Evolutionary conservation across 352 stramenopile species (phyloP).

Genomic region (Phytophthora nicotianae): DNA sequence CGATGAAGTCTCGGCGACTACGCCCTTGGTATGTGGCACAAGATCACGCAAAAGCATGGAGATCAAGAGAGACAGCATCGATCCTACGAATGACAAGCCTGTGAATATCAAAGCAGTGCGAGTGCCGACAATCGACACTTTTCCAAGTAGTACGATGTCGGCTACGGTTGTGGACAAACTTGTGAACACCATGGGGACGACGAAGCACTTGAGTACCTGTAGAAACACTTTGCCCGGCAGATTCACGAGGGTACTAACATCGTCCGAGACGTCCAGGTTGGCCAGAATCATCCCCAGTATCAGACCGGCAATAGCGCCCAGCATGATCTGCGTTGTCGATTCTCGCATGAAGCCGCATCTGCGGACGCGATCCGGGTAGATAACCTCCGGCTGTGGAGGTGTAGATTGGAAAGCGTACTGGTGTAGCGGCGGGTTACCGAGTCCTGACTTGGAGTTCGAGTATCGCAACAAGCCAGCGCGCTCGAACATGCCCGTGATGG

Average conservation of each 20-base stretch:
- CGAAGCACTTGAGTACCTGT: constrained; percentile 55
- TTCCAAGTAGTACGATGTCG: constrained; percentile 70
- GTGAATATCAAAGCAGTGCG: constrained; percentile 61
- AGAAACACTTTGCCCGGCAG: constrained; percentile 54
- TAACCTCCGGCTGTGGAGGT: constrained; percentile 17
- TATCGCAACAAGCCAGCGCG: constrained; percentile 18
- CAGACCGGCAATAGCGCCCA: constrained; percentile 43
- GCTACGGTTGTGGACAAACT: constrained; percentile 63
- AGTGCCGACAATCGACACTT: constrained; percentile 62
- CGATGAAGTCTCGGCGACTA: constrained; percentile 14
- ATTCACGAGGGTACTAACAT: constrained; percentile 43
- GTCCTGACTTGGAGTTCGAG: constrained; percentile 27
- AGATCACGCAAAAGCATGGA: constrained; percentile 51
- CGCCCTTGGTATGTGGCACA: constrained; percentile 25
- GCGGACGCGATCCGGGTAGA: constrained; percentile 27
- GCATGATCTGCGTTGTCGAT: constrained; percentile 48
- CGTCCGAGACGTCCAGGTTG: constrained; percentile 36
- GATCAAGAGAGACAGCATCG: constrained; percentile 44
- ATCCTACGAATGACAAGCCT: constrained; percentile 40
- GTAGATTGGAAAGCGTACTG: constrained; percentile 15
- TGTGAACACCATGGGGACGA: constrained; percentile 74
- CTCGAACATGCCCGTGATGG: constrained; percentile 32
- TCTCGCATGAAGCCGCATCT: constrained; percentile 36
- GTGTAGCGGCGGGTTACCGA: constrained; percentile 15
- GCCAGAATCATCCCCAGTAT: constrained; percentile 40